Conservation (phyloP, 257 asterid genomes). For the Solanum chiquidenum region DNA sequence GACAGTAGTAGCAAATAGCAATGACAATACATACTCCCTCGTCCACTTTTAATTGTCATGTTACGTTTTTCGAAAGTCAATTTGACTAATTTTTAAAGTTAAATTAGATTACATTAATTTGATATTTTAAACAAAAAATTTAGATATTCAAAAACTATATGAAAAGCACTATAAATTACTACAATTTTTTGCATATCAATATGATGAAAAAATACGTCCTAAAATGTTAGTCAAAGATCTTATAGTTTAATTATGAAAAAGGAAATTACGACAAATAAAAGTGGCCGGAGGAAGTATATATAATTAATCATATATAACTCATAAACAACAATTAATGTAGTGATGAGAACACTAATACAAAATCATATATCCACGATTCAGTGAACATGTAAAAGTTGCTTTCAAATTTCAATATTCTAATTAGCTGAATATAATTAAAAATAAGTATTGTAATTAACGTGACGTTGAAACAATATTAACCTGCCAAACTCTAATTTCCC, state of each 20-base stretch:
- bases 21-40: background rate
- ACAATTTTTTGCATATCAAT: no score
- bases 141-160: no score
- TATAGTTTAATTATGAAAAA: no score
- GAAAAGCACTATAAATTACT: no score
- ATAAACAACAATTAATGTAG: background rate
- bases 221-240: no score
- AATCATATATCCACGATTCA: background rate
- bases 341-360: background rate
- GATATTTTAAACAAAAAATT: no score
- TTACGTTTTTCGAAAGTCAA: no score
- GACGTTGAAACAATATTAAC: constrained; percentile 7
- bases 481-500: constrained; percentile 73
- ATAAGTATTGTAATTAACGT: constrained; percentile 14
- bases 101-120: no score
- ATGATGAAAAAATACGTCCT: no score
- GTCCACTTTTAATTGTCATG: no score
- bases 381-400: background rate
- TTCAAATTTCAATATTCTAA: background rate
- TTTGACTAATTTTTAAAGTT: no score
- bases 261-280: no score
- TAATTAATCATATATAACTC: background rate
- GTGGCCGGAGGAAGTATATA: background rate
- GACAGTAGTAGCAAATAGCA: background rate
- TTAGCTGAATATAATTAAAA: constrained; percentile 1